Percentiles rank a stretch among this genome's conserved stretches.
These are phyloP conservation scores for Neostapfia colusana DNA, from an alignment of 176 grass and related monocot genomes.

Conservation along the genomic window DNA sequence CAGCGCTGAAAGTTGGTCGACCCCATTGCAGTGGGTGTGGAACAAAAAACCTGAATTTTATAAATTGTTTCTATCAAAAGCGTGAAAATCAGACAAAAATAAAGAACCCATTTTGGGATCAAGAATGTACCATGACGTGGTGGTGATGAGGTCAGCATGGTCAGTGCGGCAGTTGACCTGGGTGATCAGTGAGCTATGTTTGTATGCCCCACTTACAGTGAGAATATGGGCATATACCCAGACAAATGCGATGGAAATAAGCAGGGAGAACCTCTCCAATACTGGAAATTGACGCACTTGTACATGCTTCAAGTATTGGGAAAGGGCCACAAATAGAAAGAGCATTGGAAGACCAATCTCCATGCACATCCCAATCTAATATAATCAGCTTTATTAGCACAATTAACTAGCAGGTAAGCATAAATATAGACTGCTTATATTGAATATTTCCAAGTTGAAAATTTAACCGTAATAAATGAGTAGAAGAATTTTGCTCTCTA, in stretches of 20 bases:
- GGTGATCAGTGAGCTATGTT: slow-evolving; percentile 48
- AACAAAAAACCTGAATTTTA: slow-evolving; percentile 52
- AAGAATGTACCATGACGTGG: slow-evolving; percentile 49
- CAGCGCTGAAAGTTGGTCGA: slow-evolving; percentile 64
- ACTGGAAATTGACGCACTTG: slow-evolving; percentile 46
- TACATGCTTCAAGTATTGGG: slow-evolving; percentile 47
- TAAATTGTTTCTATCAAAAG: not conserved
- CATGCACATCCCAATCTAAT: slow-evolving; percentile 69
- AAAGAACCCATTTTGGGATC: not conserved
- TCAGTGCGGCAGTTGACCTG: slow-evolving; percentile 77
- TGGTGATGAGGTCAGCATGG: slow-evolving; percentile 68
- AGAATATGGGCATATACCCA: slow-evolving; percentile 72
- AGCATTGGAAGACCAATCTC: slow-evolving; percentile 83
- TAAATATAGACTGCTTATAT: not conserved
- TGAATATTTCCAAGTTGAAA: not conserved
- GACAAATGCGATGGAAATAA: slow-evolving; percentile 62
- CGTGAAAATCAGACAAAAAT: slow-evolving; percentile 1
- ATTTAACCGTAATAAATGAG: not conserved
- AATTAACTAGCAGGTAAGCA: not conserved
- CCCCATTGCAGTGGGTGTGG: slow-evolving; percentile 88
- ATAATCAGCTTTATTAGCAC: not conserved
- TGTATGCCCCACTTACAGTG: slow-evolving; percentile 68
- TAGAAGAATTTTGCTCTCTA: not conserved
- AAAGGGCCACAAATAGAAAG: slow-evolving; percentile 64
- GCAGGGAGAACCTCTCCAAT: slow-evolving; percentile 75